Evolutionary conservation across 1,139 yeast species (phyloP).

Genomic region (Hyphopichia wangnamkhiaoensis): DNA sequence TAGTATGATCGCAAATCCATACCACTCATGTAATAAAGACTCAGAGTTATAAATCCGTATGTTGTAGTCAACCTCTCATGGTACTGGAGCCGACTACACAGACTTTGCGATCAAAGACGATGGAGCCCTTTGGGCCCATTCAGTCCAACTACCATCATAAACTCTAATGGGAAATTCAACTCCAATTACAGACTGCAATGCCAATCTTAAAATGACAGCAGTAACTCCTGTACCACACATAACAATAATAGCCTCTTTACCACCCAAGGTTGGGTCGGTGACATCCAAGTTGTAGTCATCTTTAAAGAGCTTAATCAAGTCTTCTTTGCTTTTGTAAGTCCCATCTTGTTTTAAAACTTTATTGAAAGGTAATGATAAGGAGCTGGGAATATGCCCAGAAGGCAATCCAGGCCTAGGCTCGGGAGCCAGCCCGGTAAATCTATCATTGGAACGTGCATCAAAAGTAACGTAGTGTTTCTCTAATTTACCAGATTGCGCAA

Average conservation of each 20-base stretch:
- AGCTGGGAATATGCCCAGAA: conserved; percentile 87
- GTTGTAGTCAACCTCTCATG: too few species aligned
- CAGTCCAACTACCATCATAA: conserved; percentile 97
- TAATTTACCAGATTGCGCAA: conserved; percentile 53
- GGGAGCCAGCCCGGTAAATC: conserved; percentile 77
- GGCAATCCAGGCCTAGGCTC: conserved; percentile 88
- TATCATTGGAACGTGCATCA: conserved; percentile 78
- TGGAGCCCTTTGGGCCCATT: conserved; percentile 52
- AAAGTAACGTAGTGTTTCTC: conserved; percentile 53
- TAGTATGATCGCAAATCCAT: too few species aligned
- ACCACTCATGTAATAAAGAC: too few species aligned
- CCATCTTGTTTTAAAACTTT: conserved; percentile 55
- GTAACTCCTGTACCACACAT: conserved; percentile 98
- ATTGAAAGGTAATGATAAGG: conserved; percentile 74
- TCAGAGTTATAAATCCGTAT: too few species aligned
- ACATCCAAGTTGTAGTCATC: conserved; percentile 38
- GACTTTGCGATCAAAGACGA: conserved; percentile 30
- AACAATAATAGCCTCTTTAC: conserved; percentile 64
- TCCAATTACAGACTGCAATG: conserved; percentile 51
- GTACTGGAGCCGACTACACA: conserved; percentile 1
- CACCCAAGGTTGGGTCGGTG: conserved; percentile 20
- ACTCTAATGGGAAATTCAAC: conserved; percentile 66
- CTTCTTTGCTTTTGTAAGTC: conserved; percentile 50
- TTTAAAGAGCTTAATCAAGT: conserved; percentile 47
- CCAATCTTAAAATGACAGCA: conserved; percentile 73